phyloP scores from a whole-genome alignment of 331 rosid species.

The Pyrus hybrid region DNA sequence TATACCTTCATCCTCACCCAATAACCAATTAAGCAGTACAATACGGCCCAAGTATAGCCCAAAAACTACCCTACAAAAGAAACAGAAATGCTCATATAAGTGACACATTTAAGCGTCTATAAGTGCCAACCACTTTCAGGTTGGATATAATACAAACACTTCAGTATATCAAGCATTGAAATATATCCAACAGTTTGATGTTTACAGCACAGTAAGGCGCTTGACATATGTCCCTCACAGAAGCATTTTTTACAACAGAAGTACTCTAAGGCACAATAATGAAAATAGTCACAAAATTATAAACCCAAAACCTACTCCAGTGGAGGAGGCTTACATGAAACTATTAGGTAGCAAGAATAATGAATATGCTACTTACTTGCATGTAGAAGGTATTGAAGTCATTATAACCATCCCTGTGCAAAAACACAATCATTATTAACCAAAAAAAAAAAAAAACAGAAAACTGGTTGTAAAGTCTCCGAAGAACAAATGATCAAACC shows the following conservation, averaged over 20 bases:
- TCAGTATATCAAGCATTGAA: background rate
- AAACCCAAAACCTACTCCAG: background rate
- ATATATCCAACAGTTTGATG: background rate
- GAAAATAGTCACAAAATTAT: background rate
- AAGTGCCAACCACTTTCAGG: background rate
- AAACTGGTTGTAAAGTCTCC: background rate
- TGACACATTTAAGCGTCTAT: background rate
- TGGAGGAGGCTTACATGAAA: background rate
- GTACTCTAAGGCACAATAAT: background rate
- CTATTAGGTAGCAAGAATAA: background rate
- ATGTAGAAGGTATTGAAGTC: constrained; percentile 96
- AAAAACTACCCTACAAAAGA: background rate
- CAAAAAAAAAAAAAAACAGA: background rate
- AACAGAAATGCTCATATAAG: constrained; percentile 1
- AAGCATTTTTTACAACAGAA: background rate
- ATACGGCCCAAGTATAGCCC: background rate
- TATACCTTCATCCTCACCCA: background rate
- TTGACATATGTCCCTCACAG: background rate
- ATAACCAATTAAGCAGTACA: background rate
- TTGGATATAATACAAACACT: background rate
- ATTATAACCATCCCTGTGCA: constrained; percentile 89
- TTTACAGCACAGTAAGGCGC: background rate
- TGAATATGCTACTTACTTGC: constrained; percentile 66
- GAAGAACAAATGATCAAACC: background rate
- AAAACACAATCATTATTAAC: constrained; percentile 6